Base-by-base conservation (phyloP, 306 rosid species). In the Quercus agrifolia region DNA sequence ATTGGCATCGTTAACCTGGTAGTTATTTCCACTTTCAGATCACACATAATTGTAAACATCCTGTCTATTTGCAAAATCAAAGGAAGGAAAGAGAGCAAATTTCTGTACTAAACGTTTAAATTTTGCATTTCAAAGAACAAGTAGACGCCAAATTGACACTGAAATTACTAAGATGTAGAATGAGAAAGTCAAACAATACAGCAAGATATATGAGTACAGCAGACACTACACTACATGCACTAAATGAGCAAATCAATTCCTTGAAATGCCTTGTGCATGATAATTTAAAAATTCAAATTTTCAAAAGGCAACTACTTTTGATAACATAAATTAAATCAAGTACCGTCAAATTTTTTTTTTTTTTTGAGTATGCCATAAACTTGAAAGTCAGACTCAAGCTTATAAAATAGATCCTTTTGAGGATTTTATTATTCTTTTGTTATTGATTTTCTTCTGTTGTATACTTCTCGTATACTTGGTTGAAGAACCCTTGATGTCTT, bases 1-100 rank as follows among this genome's bases (percentile, higher is more conserved):
- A 85, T 87, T 82, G 25, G 82, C 88, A 72, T 91, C 92, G 61
- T 87, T 85, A 76, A 94, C 98, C 98, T 94, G 84, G 72, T 19
- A 61, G 27, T 78, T 76, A 86, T 35, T 67, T 61, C 77, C 74
- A 73, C 73, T 74, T 73, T 84, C 25, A 85, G 81, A 77, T 75
- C 75, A 41, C 18, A 19, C 52, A 7, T 27, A 57, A 21, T 11
- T 41, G 82, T 41, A 33, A 19, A 13, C n/a, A 30, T 33, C 44
- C 41, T 55, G 21, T 49, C 28, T 12, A 23, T 59, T 66, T 18
- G 31, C 44, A 11, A 12, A 67, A 31, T 17, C 15, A 33, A 23
- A 3, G 51, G 51, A 19, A 31, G 25, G 3, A 67, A 18, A 67
- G 27, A 18, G 72, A 13, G 51, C 3, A 46, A 33, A 67, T 20